These are phyloP conservation scores for Ophiostoma novo-ulmi DNA, from an alignment of 2,329 filamentous ascomycete species.

Conservation along the genomic window DNA sequence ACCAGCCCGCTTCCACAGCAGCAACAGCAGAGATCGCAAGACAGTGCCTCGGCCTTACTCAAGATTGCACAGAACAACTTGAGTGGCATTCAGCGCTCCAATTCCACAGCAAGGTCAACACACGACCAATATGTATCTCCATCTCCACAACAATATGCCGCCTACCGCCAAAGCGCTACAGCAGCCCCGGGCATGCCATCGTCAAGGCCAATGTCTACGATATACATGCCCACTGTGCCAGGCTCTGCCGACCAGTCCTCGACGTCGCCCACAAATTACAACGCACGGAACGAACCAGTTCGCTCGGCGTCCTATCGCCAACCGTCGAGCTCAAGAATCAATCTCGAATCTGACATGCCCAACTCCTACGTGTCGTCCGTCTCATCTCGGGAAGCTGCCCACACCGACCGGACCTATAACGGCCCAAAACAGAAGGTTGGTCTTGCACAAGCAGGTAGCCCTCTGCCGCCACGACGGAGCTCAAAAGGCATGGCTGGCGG, in stretches of 20 bases:
- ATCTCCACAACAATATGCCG: conserved; percentile 24
- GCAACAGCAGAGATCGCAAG: conserved; percentile 15
- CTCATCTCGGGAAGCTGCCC: conserved; percentile 61
- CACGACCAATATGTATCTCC: conserved; percentile 23
- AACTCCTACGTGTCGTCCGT: conserved; percentile 54
- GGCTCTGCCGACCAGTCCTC: conserved; percentile 34
- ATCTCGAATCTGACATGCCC: conserved; percentile 50
- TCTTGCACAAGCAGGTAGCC: conserved; percentile 49
- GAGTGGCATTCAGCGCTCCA: conserved; percentile 29
- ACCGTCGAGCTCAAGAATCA: conserved; percentile 44
- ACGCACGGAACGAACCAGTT: conserved; percentile 51
- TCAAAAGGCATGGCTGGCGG: conserved; percentile 65
- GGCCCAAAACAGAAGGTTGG: conserved; percentile 47
- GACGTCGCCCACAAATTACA: conserved; percentile 23
- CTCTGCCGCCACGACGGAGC: conserved; percentile 67
- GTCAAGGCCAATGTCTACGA: conserved; percentile 34
- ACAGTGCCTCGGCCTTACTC: conserved; percentile 29
- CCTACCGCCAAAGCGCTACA: conserved; percentile 24
- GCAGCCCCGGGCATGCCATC: conserved; percentile 22
- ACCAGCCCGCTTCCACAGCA: conserved; percentile 21
- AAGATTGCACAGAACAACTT: conserved; percentile 31
- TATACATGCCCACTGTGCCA: conserved; percentile 31
- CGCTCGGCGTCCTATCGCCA: conserved; percentile 52
- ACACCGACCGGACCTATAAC: conserved; percentile 28
- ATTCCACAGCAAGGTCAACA: conserved; percentile 17